Evolutionary conservation across 768 basidiomycete species (phyloP).

Genomic region (Pleurotus tuoliensis): DNA sequence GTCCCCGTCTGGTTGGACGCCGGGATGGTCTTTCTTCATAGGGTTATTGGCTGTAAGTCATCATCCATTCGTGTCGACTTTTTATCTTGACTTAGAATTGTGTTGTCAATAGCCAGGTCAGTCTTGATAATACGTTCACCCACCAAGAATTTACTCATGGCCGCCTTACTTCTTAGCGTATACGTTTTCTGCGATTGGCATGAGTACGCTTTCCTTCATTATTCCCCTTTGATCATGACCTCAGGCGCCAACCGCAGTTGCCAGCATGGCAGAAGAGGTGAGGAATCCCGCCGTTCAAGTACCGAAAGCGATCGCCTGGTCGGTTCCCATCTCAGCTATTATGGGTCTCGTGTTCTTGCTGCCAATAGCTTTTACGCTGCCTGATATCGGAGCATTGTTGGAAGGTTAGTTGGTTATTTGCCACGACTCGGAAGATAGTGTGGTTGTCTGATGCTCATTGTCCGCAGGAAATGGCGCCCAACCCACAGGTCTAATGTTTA

Average conservation of each 20-base stretch:
- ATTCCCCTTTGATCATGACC: background rate
- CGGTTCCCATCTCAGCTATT: slow-evolving; percentile 48
- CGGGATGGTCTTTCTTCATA: slow-evolving; percentile 69
- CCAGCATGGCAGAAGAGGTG: slow-evolving; percentile 69
- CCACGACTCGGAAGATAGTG: no score
- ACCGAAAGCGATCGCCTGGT: slow-evolving; percentile 51
- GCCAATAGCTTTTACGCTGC: slow-evolving; percentile 63
- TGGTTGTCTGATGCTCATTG: background rate
- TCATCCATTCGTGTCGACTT: background rate
- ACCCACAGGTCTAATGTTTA: slow-evolving; percentile 61
- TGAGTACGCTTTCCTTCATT: slow-evolving; percentile 35
- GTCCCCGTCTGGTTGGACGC: slow-evolving; percentile 62
- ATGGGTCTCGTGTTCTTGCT: slow-evolving; percentile 53
- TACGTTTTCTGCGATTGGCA: slow-evolving; percentile 56
- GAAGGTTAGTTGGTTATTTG: slow-evolving; percentile 30
- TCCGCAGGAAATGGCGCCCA: slow-evolving; percentile 52
- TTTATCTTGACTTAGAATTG: background rate
- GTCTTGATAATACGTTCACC: background rate
- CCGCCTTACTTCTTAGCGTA: slow-evolving; percentile 36
- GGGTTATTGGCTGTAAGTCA: slow-evolving; percentile 51
- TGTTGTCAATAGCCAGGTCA: slow-evolving; percentile 27
- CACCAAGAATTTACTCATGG: background rate
- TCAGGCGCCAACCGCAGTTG: slow-evolving; percentile 30
- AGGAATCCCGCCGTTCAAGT: slow-evolving; percentile 51
- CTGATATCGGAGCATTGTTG: slow-evolving; percentile 50